These are phyloP conservation scores for Kwoniella shivajii DNA, from an alignment of 1,284 basidiomycete species.

Conservation along the genomic window DNA sequence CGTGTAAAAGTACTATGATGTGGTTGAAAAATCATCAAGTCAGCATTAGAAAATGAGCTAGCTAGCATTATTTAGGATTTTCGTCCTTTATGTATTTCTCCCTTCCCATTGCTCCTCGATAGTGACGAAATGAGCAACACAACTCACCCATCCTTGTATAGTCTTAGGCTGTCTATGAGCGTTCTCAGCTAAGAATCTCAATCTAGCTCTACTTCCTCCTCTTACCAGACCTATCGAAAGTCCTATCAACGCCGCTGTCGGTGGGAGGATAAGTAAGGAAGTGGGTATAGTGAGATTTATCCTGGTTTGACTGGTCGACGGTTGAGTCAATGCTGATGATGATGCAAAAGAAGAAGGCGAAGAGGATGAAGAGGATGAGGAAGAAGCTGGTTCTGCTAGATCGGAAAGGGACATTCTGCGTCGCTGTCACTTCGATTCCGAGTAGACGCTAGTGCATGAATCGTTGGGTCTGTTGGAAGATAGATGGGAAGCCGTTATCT, in stretches of 20 bases:
- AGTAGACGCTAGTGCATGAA: no score
- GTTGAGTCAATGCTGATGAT: neutral
- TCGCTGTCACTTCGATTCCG: neutral
- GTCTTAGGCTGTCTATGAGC: constrained; percentile 52
- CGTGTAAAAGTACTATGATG: constrained; percentile 52
- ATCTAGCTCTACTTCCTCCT: constrained; percentile 44
- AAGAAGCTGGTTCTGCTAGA: constrained; percentile 14
- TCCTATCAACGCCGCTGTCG: constrained; percentile 42
- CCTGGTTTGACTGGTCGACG: neutral
- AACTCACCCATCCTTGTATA: constrained; percentile 52
- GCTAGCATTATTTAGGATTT: no score
- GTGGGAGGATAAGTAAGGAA: constrained; percentile 43
- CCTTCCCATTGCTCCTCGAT: no score
- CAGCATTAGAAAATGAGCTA: neutral
- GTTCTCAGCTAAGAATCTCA: constrained; percentile 53
- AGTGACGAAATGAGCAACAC: no score
- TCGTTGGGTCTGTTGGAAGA: no score
- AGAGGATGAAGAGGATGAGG: constrained; percentile 5
- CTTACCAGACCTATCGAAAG: constrained; percentile 47
- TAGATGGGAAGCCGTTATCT: no score
- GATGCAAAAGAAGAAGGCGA: constrained; percentile 6
- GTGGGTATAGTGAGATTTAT: constrained; percentile 38
- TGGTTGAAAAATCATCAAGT: neutral
- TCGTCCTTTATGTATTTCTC: no score
- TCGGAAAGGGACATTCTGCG: constrained; percentile 18